Conservation (phyloP, 164 flowering plant genomes). For the Piper longum region DNA sequence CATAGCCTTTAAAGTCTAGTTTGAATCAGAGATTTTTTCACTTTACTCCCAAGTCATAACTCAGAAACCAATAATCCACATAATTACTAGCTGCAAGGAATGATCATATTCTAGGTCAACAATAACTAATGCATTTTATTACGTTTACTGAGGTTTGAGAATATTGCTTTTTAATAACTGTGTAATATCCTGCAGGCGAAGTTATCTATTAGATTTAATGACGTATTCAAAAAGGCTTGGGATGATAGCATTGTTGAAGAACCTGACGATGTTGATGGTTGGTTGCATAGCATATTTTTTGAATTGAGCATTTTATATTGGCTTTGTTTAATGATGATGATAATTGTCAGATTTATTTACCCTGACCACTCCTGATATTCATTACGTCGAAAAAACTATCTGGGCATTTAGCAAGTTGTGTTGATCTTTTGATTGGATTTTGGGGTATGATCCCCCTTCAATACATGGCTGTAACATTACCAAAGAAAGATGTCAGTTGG, state of each 20-base stretch:
- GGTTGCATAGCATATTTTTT: constrained; percentile 1
- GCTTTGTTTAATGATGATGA: not conserved
- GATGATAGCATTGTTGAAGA: constrained; percentile 49
- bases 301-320: not conserved
- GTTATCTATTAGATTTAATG: constrained; percentile 84
- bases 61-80: too few relatives aligned
- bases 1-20: too few relatives aligned
- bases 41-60: too few relatives aligned
- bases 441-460: not conserved
- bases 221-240: constrained; percentile 89
- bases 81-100: too few relatives aligned
- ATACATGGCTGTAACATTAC: not conserved
- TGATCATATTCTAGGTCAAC: too few relatives aligned
- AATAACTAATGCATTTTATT: too few relatives aligned
- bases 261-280: constrained; percentile 33
- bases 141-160: not conserved
- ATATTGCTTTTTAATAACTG: not conserved
- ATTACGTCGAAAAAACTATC: not conserved
- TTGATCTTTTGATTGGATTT: not conserved
- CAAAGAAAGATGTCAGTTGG: not conserved
- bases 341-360: too few relatives aligned
- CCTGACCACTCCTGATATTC: not conserved
- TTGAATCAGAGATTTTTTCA: too few relatives aligned
- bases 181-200: constrained; percentile 37
- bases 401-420: not conserved